phyloP scores from a whole-genome alignment of 345 rosid genomes.

The Moringa oleifera region DNA sequence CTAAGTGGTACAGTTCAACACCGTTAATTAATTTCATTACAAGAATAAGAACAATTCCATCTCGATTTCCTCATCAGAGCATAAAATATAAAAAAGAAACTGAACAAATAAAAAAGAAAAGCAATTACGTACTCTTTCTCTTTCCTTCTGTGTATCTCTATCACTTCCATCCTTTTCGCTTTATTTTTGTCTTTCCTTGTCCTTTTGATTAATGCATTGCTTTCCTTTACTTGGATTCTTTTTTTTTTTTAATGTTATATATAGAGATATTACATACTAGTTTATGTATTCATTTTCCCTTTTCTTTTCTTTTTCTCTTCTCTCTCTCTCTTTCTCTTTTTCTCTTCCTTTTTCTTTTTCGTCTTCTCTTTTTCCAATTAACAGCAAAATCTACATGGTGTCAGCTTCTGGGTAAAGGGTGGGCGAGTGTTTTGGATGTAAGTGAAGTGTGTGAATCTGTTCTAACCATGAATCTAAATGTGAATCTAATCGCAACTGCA shows the following conservation, averaged over 20 bases:
- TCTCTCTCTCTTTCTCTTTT: neutral
- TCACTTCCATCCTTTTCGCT: slow-evolving; percentile 31
- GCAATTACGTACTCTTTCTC: neutral
- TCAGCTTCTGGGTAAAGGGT: slow-evolving; percentile 40
- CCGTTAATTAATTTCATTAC: too few relatives aligned
- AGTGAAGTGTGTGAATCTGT: neutral
- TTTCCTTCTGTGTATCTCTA: slow-evolving; percentile 9
- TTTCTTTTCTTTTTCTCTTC: neutral
- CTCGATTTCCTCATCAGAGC: too few relatives aligned
- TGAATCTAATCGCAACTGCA: too few relatives aligned
- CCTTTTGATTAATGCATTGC: neutral
- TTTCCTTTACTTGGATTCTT: neutral
- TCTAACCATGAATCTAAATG: neutral
- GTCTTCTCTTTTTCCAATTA: slow-evolving; percentile 3
- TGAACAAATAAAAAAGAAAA: too few relatives aligned
- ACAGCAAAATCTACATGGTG: slow-evolving; percentile 36
- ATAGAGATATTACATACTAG: too few relatives aligned
- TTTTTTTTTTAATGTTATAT: too few relatives aligned
- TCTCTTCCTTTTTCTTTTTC: too few relatives aligned
- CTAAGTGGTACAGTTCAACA: too few relatives aligned
- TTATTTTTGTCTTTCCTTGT: slow-evolving; percentile 28
- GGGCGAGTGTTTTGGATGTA: too few relatives aligned
- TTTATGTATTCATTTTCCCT: too few relatives aligned
- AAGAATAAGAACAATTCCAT: too few relatives aligned
- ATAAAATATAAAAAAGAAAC: too few relatives aligned